phyloP scores from a whole-genome alignment of 352 stramenopile genomes.

The Phytophthora tentaculata region DNA sequence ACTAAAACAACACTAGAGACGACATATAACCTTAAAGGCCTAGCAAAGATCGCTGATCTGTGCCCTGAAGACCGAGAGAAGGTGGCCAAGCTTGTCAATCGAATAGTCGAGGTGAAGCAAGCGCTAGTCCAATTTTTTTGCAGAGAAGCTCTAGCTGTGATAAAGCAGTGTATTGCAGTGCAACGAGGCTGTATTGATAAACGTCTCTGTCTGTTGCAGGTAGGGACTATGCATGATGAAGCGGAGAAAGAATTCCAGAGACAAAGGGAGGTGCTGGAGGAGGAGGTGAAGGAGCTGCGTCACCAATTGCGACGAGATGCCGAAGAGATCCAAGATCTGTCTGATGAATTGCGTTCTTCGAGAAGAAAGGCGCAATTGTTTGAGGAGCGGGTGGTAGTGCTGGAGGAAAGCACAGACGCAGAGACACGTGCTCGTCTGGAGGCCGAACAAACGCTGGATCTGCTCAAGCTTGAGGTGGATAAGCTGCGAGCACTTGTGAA shows the following conservation, averaged over 20 bases:
- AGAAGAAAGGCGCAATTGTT: slow-evolving; percentile 35
- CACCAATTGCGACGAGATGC: slow-evolving; percentile 49
- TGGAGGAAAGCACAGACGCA: slow-evolving; percentile 65
- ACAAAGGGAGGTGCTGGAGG: slow-evolving; percentile 45
- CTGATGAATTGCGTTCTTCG: slow-evolving; percentile 49
- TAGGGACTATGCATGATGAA: slow-evolving; percentile 63
- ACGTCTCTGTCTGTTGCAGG: slow-evolving; percentile 21
- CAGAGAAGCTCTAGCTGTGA: slow-evolving; percentile 4
- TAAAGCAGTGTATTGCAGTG: neutral
- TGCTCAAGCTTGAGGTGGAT: slow-evolving; percentile 73
- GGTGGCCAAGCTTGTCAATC: slow-evolving; percentile 76
- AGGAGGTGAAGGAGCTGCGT: slow-evolving; percentile 60
- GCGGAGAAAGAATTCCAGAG: slow-evolving; percentile 55
- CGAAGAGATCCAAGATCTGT: slow-evolving; percentile 58
- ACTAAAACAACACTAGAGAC: slow-evolving; percentile 61
- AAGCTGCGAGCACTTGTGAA: slow-evolving; percentile 66
- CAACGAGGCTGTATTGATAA: slow-evolving; percentile 9
- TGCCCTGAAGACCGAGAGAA: slow-evolving; percentile 82
- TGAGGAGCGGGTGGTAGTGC: slow-evolving; percentile 59
- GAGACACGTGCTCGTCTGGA: slow-evolving; percentile 62
- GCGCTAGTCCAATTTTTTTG: neutral
- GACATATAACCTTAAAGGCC: slow-evolving; percentile 7
- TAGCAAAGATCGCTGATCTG: slow-evolving; percentile 70
- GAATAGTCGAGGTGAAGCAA: slow-evolving; percentile 67
- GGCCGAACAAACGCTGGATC: slow-evolving; percentile 69